Conservation (phyloP, 768 basidiomycete species). For the Termitomyces sp. region DNA sequence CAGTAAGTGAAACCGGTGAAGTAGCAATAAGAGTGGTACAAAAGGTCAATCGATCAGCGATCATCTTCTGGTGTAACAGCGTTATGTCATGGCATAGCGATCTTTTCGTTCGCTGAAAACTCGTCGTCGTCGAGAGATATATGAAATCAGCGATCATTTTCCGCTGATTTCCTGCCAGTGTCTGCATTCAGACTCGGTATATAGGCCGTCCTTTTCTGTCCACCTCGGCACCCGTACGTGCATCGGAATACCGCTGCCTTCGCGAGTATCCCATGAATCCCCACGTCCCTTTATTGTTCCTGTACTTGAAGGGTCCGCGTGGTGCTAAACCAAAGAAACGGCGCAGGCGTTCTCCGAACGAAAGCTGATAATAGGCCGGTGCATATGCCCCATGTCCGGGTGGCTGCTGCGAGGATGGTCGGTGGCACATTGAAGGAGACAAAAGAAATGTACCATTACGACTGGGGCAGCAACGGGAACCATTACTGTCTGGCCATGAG, state of each 20-base stretch:
- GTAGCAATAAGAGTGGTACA: background rate
- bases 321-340: constrained; percentile 50
- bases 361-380: constrained; percentile 18
- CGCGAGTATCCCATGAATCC: constrained; percentile 51
- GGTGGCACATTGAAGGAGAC: background rate
- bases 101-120: background rate
- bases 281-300: constrained; percentile 41
- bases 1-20: background rate
- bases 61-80: background rate
- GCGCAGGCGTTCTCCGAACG: constrained; percentile 41
- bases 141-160: background rate
- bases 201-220: constrained; percentile 52
- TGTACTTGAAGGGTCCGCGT: constrained; percentile 32
- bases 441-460: constrained; percentile 20
- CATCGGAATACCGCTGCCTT: constrained; percentile 43
- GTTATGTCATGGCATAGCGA: background rate
- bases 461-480: constrained; percentile 17
- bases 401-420: constrained; percentile 18
- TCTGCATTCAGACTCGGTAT: constrained; percentile 33
- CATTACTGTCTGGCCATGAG: constrained; percentile 11
- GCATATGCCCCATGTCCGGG: constrained; percentile 17
- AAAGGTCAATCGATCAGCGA: background rate
- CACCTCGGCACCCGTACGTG: constrained; percentile 43
- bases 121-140: background rate
- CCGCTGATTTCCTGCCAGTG: too few relatives aligned